A percentile compares a stretch with the other conserved stretches of the same genome.
phyloP scores from a whole-genome alignment of 805 yeast species.

The Candida ovalis region DNA sequence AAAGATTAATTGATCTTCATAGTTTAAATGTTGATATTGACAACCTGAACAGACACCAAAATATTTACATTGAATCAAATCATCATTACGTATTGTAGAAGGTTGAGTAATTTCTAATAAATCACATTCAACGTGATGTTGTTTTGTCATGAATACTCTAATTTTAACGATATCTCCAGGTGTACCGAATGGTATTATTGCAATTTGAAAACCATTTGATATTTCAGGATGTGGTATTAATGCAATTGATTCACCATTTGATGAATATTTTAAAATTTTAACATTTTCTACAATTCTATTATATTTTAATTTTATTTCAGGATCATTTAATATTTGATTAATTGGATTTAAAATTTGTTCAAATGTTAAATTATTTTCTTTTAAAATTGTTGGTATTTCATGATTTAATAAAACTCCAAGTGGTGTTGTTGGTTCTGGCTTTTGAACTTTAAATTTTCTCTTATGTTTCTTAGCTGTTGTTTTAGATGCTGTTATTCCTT shows the following conservation, averaged over 20 bases:
- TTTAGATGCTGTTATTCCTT: background rate
- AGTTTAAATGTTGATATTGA: constrained; percentile 79
- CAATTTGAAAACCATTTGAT: constrained; percentile 47
- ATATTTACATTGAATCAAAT: constrained; percentile 68
- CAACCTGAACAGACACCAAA: constrained; percentile 95
- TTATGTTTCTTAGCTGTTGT: constrained; percentile 11
- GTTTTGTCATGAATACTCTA: constrained; percentile 74
- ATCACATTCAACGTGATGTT: constrained; percentile 71
- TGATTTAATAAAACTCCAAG: constrained; percentile 65
- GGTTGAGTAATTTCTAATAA: constrained; percentile 41
- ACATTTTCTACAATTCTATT: constrained; percentile 54
- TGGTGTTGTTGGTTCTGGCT: constrained; percentile 75
- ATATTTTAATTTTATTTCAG: constrained; percentile 40
- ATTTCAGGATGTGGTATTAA: constrained; percentile 58
- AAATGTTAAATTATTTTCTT: constrained; percentile 37
- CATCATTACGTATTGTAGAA: constrained; percentile 47
- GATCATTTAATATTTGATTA: constrained; percentile 58
- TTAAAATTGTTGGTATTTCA: constrained; percentile 63
- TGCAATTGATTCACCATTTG: constrained; percentile 88
- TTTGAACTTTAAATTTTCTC: constrained; percentile 55
- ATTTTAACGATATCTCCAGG: constrained; percentile 80
- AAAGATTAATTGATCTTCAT: constrained; percentile 65
- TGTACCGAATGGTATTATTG: constrained; percentile 78
- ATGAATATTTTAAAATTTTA: constrained; percentile 52
- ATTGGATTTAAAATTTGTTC: constrained; percentile 64